Evolutionary conservation across 2,329 filamentous ascomycete genomes (phyloP), one percentile per base, ranked within the genome.

Genomic region (Pseudopithomyces chartarum): DNA sequence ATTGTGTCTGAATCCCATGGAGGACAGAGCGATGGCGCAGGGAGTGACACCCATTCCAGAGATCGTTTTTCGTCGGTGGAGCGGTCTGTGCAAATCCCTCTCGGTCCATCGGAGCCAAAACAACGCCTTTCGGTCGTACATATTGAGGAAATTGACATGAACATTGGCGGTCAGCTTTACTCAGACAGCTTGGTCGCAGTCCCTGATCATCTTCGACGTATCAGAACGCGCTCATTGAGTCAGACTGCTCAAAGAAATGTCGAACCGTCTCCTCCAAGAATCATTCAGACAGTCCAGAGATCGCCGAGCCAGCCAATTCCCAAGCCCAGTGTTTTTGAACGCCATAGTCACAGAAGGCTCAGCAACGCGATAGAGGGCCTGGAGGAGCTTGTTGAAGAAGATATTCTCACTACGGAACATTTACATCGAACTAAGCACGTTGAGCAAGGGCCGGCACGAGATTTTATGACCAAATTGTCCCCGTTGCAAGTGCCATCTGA

Each of bases 361-460:
- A 70, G 64, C 47, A 65, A 67, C 23, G 72, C 78, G 10, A 74
- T 80, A 6, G 72, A 72, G 26, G 74, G 71, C 0, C 57, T 80
- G 6, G 78, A 80, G 56, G 68, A 74, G n/a, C 67, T 80, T 44
- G 77, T 80, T 55, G 68, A 78, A 55, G 74, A 80, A 54, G 78
- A 78, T 1, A 64, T 76, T 12, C 55, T 68, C 1, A 67, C 77
- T 29, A 75, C 76, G 6, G 68, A 76, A 39, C 63, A 73, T 38
- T 70, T 71, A 2, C 62, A 69, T 7, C 60, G 76, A 51, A 61
- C 60, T 29, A 64, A 67, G 3, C 67, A 75, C 23, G 63, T 73
- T 5, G 65, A 75, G 17, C 75, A 79, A 23, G 60, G 65, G 8
- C 66, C 69, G 5, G 47, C 38, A 7, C 57, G 33, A 42, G 58